Evolutionary conservation across 148 eudicot species (phyloP).

Genomic region (Rhododendron mucronatum): DNA sequence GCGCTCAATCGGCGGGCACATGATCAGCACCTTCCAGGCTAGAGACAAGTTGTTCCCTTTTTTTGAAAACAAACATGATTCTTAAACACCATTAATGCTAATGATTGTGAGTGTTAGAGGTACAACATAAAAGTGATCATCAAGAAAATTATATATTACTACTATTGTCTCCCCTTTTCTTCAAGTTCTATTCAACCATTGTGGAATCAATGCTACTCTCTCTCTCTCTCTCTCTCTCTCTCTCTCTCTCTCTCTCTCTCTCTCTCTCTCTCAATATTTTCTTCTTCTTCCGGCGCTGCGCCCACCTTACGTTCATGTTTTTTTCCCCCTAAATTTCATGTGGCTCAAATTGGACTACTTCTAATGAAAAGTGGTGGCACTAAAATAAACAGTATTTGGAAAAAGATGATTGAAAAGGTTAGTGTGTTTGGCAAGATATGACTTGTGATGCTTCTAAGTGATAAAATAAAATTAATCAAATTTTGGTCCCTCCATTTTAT

Average conservation of each 20-base stretch:
- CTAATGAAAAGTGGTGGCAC: background rate
- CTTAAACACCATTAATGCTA: no score
- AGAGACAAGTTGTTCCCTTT: no score
- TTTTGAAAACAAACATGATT: no score
- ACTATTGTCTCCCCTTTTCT: no score
- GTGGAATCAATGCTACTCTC: background rate
- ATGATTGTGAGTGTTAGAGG: no score
- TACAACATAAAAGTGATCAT: no score
- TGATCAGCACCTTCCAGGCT: no score
- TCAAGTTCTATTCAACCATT: no score
- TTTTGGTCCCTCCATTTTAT: conserved; percentile 1
- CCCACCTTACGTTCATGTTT: conserved; percentile 7
- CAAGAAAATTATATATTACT: no score
- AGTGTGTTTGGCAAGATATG: conserved; percentile 10
- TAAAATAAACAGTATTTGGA: background rate
- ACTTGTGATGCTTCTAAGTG: background rate
- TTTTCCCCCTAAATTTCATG: background rate
- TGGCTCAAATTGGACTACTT: background rate
- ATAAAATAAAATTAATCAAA: background rate
- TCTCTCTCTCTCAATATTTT: background rate
- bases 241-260: background rate
- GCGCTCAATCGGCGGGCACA: no score
- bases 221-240: background rate
- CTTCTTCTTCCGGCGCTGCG: background rate
- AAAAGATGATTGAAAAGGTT: background rate